Conservation (phyloP, 2,329 filamentous ascomycete genomes). For the Orbilia oligospora region DNA sequence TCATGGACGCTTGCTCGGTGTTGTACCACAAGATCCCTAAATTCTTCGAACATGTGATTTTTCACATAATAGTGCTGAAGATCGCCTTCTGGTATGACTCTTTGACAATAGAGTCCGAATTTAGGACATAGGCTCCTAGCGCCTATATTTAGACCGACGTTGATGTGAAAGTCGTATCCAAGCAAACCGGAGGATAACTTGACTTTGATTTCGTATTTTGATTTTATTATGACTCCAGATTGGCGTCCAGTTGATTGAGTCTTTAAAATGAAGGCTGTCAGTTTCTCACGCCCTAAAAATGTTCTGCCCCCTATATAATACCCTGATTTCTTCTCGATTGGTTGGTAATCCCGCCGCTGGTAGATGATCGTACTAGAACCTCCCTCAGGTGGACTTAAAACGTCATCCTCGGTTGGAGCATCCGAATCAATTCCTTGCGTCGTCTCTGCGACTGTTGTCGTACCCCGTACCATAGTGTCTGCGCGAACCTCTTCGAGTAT, state of each 20-base stretch:
- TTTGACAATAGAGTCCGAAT: slow-evolving; percentile 1
- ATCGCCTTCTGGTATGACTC: neutral
- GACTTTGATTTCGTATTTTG: slow-evolving; percentile 2
- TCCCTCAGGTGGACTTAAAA: too few relatives aligned
- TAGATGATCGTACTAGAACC: neutral
- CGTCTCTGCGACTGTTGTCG: too few relatives aligned
- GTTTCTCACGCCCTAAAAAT: too few relatives aligned
- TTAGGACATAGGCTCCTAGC: slow-evolving; percentile 1
- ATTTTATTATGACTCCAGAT: neutral
- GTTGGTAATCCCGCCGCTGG: neutral
- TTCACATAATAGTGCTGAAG: neutral
- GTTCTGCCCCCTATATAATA: neutral
- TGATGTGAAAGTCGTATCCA: neutral
- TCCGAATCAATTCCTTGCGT: too few relatives aligned
- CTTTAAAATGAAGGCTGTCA: too few relatives aligned
- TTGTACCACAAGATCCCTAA: slow-evolving; percentile 9
- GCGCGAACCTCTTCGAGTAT: neutral
- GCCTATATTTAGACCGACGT: neutral
- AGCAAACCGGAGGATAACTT: neutral
- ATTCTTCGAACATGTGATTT: neutral
- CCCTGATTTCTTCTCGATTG: neutral
- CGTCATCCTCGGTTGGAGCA: too few relatives aligned
- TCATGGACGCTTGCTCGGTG: slow-evolving; percentile 2
- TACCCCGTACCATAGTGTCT: too few relatives aligned
- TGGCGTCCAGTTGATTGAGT: neutral